These are phyloP conservation scores for Penicillium bovifimosum DNA, from an alignment of 495 filamentous ascomycete species.

Conservation along the genomic window DNA sequence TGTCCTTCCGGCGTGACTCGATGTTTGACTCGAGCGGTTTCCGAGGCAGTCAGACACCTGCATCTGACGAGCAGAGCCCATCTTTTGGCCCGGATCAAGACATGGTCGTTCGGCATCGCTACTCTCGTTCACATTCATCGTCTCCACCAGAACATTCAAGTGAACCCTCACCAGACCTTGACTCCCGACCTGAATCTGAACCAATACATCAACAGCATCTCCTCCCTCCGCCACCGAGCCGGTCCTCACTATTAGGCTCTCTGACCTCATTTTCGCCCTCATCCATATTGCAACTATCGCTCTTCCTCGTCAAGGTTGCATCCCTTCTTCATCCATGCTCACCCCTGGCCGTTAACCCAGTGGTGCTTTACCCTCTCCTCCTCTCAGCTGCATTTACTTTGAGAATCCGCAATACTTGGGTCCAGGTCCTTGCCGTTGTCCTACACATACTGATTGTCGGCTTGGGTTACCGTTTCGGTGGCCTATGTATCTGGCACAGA, in stretches of 20 bases:
- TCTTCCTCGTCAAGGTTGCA: slow-evolving; percentile 54
- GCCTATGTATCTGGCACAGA: slow-evolving; percentile 34
- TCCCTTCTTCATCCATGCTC: slow-evolving; percentile 54
- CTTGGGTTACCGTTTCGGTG: slow-evolving; percentile 26
- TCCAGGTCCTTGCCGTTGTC: slow-evolving; percentile 24
- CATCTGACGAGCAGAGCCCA: slow-evolving; percentile 18
- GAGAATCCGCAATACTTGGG: slow-evolving; percentile 16
- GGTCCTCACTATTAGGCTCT: slow-evolving; percentile 24
- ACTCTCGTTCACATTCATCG: slow-evolving; percentile 19
- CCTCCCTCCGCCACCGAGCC: slow-evolving; percentile 47
- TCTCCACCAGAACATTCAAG: slow-evolving; percentile 18
- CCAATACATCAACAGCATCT: slow-evolving; percentile 47
- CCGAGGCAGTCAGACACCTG: slow-evolving; percentile 16
- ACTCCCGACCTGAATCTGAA: slow-evolving; percentile 15
- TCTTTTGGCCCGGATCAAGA: slow-evolving; percentile 32
- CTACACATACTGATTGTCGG: slow-evolving; percentile 31
- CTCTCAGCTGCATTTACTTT: slow-evolving; percentile 52
- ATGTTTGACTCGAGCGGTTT: slow-evolving; percentile 26
- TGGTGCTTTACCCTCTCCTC: slow-evolving; percentile 57
- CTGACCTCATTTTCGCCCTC: slow-evolving; percentile 22
- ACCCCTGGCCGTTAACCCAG: slow-evolving; percentile 54
- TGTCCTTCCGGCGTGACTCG: slow-evolving; percentile 28
- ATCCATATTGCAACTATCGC: slow-evolving; percentile 28
- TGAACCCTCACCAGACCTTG: slow-evolving; percentile 25
- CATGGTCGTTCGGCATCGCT: slow-evolving; percentile 34